Conservation (phyloP, 345 rosid species). For the thale cress (Arabidopsis thaliana) region DNA sequence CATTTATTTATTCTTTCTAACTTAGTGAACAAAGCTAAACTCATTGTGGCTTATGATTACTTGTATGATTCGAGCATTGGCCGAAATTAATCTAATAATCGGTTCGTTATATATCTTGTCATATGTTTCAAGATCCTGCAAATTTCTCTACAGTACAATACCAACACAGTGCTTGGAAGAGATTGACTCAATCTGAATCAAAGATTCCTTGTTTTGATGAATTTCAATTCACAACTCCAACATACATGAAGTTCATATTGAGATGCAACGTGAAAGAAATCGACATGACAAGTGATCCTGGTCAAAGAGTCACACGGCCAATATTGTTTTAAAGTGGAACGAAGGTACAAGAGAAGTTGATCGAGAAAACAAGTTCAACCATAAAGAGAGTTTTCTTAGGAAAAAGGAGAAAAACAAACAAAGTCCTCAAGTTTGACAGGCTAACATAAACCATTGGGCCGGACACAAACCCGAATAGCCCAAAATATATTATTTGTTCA, state of each 20-base stretch:
- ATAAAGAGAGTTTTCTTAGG: not conserved
- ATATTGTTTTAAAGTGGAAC: not conserved
- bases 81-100: conserved; percentile 23
- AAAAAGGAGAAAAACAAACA: no score
- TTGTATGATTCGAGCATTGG: conserved; percentile 38
- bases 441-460: not conserved
- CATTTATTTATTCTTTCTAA: conserved; percentile 43
- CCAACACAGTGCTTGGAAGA: not conserved
- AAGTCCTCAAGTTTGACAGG: not conserved
- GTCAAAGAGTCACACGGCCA: not conserved
- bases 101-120: not conserved
- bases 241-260: not conserved
- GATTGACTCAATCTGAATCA: not conserved
- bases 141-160: no score
- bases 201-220: not conserved
- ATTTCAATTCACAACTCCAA: not conserved
- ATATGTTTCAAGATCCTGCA: not conserved
- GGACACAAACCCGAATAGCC: not conserved
- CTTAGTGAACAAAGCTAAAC: conserved; percentile 11
- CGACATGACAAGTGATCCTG: conserved; percentile 20
- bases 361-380: not conserved
- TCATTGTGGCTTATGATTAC: conserved; percentile 16
- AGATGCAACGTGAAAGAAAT: conserved; percentile 17
- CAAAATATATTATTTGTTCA: not conserved
- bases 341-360: conserved; percentile 8